Percentiles rank a stretch among this genome's conserved stretches.
phyloP scores from a whole-genome alignment of 139 green algal genomes.

The Dunaliella primolecta region DNA sequence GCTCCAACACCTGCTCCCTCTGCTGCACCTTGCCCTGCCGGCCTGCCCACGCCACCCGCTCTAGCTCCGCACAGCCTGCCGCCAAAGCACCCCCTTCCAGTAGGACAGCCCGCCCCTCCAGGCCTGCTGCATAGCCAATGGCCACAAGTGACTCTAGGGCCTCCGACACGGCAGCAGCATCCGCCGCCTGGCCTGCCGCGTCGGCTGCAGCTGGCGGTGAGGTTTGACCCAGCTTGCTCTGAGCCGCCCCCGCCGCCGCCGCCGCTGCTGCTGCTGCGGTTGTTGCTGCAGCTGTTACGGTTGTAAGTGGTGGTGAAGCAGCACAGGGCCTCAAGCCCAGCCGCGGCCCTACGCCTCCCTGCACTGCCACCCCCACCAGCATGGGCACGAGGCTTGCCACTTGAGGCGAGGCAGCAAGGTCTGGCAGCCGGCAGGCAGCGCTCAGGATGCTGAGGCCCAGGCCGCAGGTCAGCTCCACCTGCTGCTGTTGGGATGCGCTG shows the following conservation, averaged over 20 bases:
- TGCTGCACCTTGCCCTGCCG: neutral
- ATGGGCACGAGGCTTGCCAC: slow-evolving; percentile 40
- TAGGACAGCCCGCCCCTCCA: slow-evolving; percentile 14
- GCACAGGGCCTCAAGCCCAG: neutral
- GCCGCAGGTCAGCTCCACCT: neutral
- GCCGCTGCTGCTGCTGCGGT: neutral
- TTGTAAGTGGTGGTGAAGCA: slow-evolving; percentile 1
- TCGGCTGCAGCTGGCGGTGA: slow-evolving; percentile 9
- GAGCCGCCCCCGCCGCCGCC: slow-evolving; percentile 12
- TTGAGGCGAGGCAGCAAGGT: slow-evolving; percentile 35
- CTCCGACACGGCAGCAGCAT: slow-evolving; percentile 40
- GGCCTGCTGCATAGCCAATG: neutral
- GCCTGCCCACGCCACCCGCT: slow-evolving; percentile 1
- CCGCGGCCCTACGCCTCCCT: slow-evolving; percentile 25
- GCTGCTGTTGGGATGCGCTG: neutral
- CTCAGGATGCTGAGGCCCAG: slow-evolving; percentile 54
- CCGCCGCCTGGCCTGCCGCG: neutral
- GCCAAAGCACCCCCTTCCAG: slow-evolving; percentile 21
- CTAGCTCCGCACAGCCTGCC: slow-evolving; percentile 34
- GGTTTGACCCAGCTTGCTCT: too few species aligned
- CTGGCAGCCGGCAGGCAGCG: slow-evolving; percentile 39
- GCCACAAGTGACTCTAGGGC: slow-evolving; percentile 53
- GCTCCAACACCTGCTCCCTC: neutral
- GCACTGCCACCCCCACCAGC: slow-evolving; percentile 45
- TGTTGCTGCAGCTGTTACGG: neutral